A percentile compares a stretch with the other conserved stretches of the same genome.
phyloP scores from a whole-genome alignment of 176 grass and related monocot genomes.

The Oryza australiensis region DNA sequence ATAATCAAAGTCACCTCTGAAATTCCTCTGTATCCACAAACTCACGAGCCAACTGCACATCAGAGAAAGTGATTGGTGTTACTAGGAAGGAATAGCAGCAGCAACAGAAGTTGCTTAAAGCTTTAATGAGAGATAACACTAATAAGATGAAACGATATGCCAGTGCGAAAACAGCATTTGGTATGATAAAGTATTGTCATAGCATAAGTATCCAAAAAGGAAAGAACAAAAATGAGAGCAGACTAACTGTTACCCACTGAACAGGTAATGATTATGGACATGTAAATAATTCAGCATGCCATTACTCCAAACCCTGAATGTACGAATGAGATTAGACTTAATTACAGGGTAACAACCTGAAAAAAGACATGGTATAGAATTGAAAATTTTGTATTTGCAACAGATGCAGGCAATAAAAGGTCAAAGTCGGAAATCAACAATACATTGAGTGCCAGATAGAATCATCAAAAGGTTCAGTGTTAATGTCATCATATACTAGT shows the following conservation, averaged over 20 bases:
- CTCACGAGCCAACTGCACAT: slow-evolving; percentile 67
- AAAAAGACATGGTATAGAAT: not conserved
- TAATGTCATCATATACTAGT: not conserved
- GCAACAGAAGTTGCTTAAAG: not conserved
- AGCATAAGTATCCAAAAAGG: not conserved
- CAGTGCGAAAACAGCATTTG: not conserved
- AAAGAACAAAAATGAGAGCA: not conserved
- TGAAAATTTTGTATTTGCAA: not conserved
- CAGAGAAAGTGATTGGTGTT: slow-evolving; percentile 22
- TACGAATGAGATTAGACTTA: not conserved
- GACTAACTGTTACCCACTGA: not conserved
- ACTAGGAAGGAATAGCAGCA: not conserved
- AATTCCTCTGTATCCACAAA: slow-evolving; percentile 97
- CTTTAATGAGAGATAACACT: not conserved
- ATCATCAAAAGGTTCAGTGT: not conserved
- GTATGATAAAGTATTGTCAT: not conserved
- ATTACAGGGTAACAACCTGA: not conserved
- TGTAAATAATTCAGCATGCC: not conserved
- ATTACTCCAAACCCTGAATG: not conserved
- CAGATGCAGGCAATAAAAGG: not conserved
- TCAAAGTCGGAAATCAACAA: not conserved
- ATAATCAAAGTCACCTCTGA: slow-evolving; percentile 56
- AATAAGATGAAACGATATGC: not conserved
- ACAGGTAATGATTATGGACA: not conserved
- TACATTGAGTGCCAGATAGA: not conserved